A percentile compares a stretch with the other conserved stretches of the same genome.
Conservation (phyloP, 768 basidiomycete species). For the Coprinopsis strossmayeri region DNA sequence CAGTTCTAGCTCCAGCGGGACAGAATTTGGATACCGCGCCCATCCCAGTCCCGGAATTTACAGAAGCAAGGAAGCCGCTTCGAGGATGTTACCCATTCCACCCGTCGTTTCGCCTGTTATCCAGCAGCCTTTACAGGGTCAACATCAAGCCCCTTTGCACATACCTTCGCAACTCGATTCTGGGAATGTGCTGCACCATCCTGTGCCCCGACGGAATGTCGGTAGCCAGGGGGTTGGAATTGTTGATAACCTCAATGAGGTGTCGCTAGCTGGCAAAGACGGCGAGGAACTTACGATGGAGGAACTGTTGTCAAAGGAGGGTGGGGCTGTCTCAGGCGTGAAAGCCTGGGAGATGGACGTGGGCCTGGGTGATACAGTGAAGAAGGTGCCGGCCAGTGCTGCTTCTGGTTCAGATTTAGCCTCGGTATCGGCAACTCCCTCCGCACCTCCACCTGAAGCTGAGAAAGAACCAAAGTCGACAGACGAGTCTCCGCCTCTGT, state of each 20-base stretch:
- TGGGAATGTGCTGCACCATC: not conserved
- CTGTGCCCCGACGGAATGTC: not conserved
- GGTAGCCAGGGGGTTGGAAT: not conserved
- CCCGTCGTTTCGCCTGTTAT: not conserved
- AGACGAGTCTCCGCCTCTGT: not conserved
- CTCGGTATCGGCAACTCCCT: not conserved
- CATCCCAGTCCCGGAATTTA: not conserved
- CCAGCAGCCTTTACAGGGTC: not conserved
- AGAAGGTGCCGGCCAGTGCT: not conserved
- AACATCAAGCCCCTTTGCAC: not conserved
- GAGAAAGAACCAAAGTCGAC: not conserved
- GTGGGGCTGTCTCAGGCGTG: not conserved
- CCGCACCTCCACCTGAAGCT: not conserved
- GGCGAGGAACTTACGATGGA: not conserved
- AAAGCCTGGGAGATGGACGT: conserved; percentile 4
- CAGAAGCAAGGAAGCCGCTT: not conserved
- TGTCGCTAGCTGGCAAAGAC: not conserved
- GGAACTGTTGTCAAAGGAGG: not conserved
- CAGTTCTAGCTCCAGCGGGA: not conserved
- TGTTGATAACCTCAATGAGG: too few relatives aligned
- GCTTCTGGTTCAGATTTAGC: not conserved
- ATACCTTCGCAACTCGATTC: not conserved
- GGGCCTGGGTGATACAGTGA: not conserved
- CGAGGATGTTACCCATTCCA: conserved; percentile 2
- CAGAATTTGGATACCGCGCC: not conserved